Evolutionary conservation across 495 filamentous ascomycete genomes (phyloP), one percentile per base, ranked within the genome.

Genomic region (Penicillium ucsense): DNA sequence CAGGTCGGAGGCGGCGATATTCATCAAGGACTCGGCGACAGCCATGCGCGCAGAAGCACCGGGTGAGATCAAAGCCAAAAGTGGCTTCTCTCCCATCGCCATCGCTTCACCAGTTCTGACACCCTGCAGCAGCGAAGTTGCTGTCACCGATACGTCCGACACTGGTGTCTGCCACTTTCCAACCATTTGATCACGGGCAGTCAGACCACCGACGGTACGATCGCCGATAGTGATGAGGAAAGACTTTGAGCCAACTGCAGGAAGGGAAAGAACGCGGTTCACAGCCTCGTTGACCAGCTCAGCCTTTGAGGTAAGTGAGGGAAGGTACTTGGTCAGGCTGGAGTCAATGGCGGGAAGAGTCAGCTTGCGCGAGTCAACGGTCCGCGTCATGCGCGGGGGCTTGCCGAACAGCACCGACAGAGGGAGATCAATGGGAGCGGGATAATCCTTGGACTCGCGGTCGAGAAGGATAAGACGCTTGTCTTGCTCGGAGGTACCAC

Each of bases 191-290:
- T 96, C 92, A 51, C 88, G 78, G 12, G 84, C 81, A 28, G 86
- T 88, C 33, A 96, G 78, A 40, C 92, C 92, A 47, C 89, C 89
- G 37, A 96, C 92, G 37, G 84, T 87, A 34, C 94, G 80, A 57
- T 97, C 92, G 35, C 84, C 89, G 57, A 97, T 98, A 3, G 92
- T 96, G 56, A 98, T 96, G 8, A 98, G 75, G 74, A 97, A 98
- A 6, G 84, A 89, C 68, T 97, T 97, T 10, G 89, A 95, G 6
- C 88, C 92, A 20, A 97, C 92, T 27, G 88, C 75, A 8, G 92
- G 92, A 41, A 98, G 74, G 43, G 76, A 78, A 39, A 98, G 79
- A 2, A 97, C 87, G 50, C 88, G 72, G 53, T 85, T 77, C 3
- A 89, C 76, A 11, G 92, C 89, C 56, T 89, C 81, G 31, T 72